Evolutionary conservation across 2,329 filamentous ascomycete genomes (phyloP).

Genomic region (Arthrocladium fulminans): DNA sequence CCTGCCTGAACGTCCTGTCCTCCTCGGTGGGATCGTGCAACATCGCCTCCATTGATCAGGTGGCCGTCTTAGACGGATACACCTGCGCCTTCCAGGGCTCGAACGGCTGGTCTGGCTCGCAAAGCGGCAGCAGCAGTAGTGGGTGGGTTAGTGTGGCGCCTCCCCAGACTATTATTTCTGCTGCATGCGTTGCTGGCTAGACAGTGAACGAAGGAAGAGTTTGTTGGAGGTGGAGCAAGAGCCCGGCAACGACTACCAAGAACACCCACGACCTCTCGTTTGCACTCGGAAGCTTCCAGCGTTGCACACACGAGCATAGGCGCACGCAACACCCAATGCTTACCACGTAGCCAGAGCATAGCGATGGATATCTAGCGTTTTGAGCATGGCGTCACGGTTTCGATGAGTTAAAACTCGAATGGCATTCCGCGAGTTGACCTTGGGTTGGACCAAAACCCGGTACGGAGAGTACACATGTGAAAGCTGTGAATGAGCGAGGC

Average conservation of each 20-base stretch:
- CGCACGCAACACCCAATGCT: too few species aligned
- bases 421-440: too few species aligned
- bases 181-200: neutral
- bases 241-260: neutral
- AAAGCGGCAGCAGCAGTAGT: conserved; percentile 15
- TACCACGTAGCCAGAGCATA: too few species aligned
- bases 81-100: conserved; percentile 28
- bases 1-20: conserved; percentile 21
- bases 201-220: neutral
- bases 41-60: conserved; percentile 19
- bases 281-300: too few species aligned
- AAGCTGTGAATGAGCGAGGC: too few species aligned
- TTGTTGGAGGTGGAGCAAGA: neutral
- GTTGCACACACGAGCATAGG: too few species aligned
- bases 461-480: too few species aligned
- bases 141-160: conserved; percentile 21
- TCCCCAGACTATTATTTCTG: conserved; percentile 18
- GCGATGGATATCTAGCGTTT: neutral
- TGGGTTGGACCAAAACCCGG: too few species aligned
- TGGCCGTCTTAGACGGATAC: conserved; percentile 25
- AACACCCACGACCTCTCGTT: too few species aligned
- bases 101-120: conserved; percentile 15
- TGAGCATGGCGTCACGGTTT: neutral
- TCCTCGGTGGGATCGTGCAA: conserved; percentile 20
- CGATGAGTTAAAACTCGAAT: neutral